Base-by-base conservation (phyloP, 352 stramenopile genomes). In the Globisporangium orthogonon region DNA sequence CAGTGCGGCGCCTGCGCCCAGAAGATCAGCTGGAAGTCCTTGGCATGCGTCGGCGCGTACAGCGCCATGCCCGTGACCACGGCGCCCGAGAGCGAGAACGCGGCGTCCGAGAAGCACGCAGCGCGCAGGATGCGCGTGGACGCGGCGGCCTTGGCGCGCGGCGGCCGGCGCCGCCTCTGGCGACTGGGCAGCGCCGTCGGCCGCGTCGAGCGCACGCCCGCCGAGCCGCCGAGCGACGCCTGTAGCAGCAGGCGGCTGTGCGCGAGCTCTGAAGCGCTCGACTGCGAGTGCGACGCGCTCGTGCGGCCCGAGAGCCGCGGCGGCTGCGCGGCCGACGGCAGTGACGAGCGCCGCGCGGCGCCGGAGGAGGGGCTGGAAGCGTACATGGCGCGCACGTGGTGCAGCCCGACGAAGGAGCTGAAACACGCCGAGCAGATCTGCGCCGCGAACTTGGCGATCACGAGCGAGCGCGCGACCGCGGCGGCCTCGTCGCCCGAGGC, bases 1-100 rank as follows among this genome's bases (percentile, higher is more conserved):
- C 81, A 89, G 45, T 92, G 84, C 18, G 84, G 84, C 3, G 73
- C 79, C 51, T 78, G 67, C 0, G 76, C 72, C 78, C 74, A 88
- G 57, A 93, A 86, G n/a, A 70, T 71, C 40, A 91, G 54, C 56
- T 87, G 78, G 54, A 91, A 87, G 37, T 63, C 70, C 14, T 51
- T 28, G 2, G 52, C 54, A 6, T 71, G 45, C 1, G 10, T 31
- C 0, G 68, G 54, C 10, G 72, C 64, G 63, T 71, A 82, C 17
- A 91, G 66, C 52, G 77, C 61, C 35, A 87, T 63, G 15, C 67
- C 70, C 7, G 80, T 88, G 2, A 79, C 69, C 17, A 93, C 61
- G 0, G 67, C 66, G 14, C 83, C 83, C 0, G 78, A 81, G n/a
- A 83, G 18, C 3, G 76, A 89, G 62, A 91, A 91, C 50, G 74